phyloP scores from a whole-genome alignment of 352 stramenopile species.

The Phytophthora sp. region DNA sequence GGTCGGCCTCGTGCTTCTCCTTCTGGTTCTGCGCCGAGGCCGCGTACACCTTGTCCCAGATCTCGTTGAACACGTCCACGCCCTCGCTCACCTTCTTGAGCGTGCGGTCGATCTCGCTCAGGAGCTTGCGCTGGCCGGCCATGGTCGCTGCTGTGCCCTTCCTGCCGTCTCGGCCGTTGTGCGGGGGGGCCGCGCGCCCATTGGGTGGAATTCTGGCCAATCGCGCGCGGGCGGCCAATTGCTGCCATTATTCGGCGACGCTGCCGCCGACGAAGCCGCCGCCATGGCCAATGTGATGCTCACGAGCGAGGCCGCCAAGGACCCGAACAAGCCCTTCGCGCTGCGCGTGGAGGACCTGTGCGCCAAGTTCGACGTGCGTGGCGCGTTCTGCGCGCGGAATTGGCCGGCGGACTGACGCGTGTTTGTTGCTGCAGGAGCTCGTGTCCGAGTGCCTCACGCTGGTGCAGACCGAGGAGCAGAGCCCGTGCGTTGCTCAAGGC shows the following conservation, averaged over 20 bases:
- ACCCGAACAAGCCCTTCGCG: constrained; percentile 90
- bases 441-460: constrained; percentile 78
- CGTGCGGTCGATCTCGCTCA: constrained; percentile 98
- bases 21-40: constrained; percentile 98
- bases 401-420: constrained; percentile 9
- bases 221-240: too few relatives aligned
- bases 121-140: constrained; percentile 85
- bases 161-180: too few relatives aligned
- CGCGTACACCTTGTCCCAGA: constrained; percentile 99
- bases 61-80: constrained; percentile 99
- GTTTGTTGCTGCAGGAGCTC: constrained; percentile 55
- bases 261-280: not conserved
- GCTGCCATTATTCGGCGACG: too few relatives aligned
- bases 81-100: constrained; percentile 99
- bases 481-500: constrained; percentile 58
- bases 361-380: constrained; percentile 78
- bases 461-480: constrained; percentile 80
- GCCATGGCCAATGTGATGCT: constrained; percentile 89
- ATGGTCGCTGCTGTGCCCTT: constrained; percentile 41
- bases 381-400: not conserved
- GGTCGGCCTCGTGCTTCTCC: constrained; percentile 99
- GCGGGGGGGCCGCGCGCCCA: too few relatives aligned
- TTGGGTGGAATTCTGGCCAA: too few relatives aligned
- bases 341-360: constrained; percentile 87
- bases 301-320: constrained; percentile 87